Evolutionary conservation across 805 yeast genomes (phyloP).

Genomic region (Kodamaea hsintzibuensis): DNA sequence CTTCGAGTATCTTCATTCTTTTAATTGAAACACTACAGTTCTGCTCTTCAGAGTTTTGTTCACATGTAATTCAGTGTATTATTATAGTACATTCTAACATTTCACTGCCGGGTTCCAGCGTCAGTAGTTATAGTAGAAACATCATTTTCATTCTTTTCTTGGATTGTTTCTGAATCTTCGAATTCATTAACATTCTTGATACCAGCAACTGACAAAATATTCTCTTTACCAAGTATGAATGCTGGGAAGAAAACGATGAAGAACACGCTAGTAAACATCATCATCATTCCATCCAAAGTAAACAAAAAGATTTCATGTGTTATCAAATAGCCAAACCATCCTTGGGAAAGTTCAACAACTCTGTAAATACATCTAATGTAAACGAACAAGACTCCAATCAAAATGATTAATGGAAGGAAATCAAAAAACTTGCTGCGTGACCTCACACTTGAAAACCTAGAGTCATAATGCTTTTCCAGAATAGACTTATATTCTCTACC

Average conservation of each 20-base stretch:
- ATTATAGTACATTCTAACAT: too few species aligned
- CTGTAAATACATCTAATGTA: conserved; percentile 73
- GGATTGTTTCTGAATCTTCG: background rate
- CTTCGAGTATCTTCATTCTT: too few species aligned
- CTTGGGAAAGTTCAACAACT: conserved; percentile 68
- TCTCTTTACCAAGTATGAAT: conserved; percentile 51
- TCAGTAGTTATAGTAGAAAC: background rate
- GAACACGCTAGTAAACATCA: conserved; percentile 22
- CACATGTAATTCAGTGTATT: too few species aligned
- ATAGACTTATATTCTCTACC: conserved; percentile 19
- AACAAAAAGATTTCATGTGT: conserved; percentile 44
- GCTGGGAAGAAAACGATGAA: conserved; percentile 61
- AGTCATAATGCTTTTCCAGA: conserved; percentile 33
- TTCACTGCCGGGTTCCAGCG: background rate
- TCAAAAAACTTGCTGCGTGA: conserved; percentile 31
- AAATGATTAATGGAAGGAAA: conserved; percentile 45
- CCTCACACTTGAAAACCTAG: conserved; percentile 37
- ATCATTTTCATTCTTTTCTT: background rate
- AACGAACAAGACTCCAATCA: conserved; percentile 53
- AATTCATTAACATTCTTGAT: background rate
- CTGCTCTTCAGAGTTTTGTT: too few species aligned
- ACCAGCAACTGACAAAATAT: conserved; percentile 4
- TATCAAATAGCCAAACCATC: conserved; percentile 70
- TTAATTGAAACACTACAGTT: too few species aligned
- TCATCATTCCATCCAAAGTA: conserved; percentile 32